Evolutionary conservation across 805 yeast genomes (phyloP), one percentile per base, ranked within the genome.

Genomic region (Ogataea pignaliae): DNA sequence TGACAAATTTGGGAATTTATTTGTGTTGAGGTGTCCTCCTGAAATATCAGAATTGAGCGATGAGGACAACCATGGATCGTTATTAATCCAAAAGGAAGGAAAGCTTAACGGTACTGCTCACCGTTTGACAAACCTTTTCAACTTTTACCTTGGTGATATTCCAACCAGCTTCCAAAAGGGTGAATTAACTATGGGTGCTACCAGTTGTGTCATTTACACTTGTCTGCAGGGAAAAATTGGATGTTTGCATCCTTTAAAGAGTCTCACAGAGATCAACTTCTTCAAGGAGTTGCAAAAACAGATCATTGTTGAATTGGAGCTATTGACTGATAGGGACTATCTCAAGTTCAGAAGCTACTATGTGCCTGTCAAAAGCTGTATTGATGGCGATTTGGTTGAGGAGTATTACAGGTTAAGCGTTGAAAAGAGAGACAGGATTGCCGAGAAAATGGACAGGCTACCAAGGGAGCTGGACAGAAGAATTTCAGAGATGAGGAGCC

Each of bases 341-440:
- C 46, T 77, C 49, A 75, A 75, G 44, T 90, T 73, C 59, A 67
- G 97, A 43, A 75, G 97, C 41, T 85, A 83, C 56, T 88, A 88
- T 60, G 80, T 78, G n/a, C 97, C 97, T 0, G 76, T 74, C 2
- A 83, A 81, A 50, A 75, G 79, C 40, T 81, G 85, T 2, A 73
- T 93, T 34, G 97, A 93, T 64, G 99, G 99, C 10, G 98, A 93
- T 59, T 68, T 87, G 13, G 69, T 91, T 39, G 97, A 88, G 54
- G 60, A 64, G 35, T 86, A 69, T 55, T 63, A 57, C 39, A 55
- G 60, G 10, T 58, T 77, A 16, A 55, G 57, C 12, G 59, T 61
- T 1, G 53, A 65, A 1, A 56, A 61, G 3, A 70, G 74, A 44
- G 52, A 67, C 16, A 61, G 56, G 15, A 64, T 76, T 28, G 71